phyloP scores from a whole-genome alignment of 1,284 basidiomycete species.

The Ceratobasidium sp. region DNA sequence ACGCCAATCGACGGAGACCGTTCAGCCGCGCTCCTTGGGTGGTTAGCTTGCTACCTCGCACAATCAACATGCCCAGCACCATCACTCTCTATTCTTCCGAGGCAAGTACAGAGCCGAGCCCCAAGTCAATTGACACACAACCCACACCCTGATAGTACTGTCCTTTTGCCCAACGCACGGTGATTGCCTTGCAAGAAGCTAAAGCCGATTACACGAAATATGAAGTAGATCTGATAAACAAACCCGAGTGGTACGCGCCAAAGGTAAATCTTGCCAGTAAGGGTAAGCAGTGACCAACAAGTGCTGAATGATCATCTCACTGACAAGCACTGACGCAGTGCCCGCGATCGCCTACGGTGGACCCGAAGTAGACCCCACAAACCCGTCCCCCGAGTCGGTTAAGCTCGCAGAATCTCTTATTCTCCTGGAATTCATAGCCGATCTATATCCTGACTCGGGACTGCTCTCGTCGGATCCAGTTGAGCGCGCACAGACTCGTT shows the following conservation, averaged over 20 bases:
- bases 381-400: slow-evolving; percentile 65
- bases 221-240: slow-evolving; percentile 68
- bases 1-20: background rate
- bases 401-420: slow-evolving; percentile 72
- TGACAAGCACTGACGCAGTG: slow-evolving; percentile 54
- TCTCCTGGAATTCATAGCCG: slow-evolving; percentile 70
- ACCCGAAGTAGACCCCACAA: slow-evolving; percentile 61
- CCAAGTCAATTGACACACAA: background rate
- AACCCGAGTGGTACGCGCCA: slow-evolving; percentile 71
- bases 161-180: slow-evolving; percentile 65
- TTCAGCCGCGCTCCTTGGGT: slow-evolving; percentile 13
- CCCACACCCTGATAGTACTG: slow-evolving; percentile 55
- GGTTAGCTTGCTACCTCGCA: background rate
- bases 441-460: slow-evolving; percentile 61
- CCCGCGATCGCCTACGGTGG: slow-evolving; percentile 70
- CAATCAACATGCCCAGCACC: slow-evolving; percentile 53
- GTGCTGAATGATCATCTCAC: slow-evolving; percentile 6
- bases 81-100: slow-evolving; percentile 64
- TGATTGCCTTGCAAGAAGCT: slow-evolving; percentile 68
- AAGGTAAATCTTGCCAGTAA: slow-evolving; percentile 72
- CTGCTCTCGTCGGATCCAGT: slow-evolving; percentile 67
- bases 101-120: slow-evolving; percentile 51
- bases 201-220: slow-evolving; percentile 62
- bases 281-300: slow-evolving; percentile 45
- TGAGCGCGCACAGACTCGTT: slow-evolving; percentile 65